Base-by-base conservation (phyloP, 1,139 yeast genomes). In the Yarrowia galli region DNA sequence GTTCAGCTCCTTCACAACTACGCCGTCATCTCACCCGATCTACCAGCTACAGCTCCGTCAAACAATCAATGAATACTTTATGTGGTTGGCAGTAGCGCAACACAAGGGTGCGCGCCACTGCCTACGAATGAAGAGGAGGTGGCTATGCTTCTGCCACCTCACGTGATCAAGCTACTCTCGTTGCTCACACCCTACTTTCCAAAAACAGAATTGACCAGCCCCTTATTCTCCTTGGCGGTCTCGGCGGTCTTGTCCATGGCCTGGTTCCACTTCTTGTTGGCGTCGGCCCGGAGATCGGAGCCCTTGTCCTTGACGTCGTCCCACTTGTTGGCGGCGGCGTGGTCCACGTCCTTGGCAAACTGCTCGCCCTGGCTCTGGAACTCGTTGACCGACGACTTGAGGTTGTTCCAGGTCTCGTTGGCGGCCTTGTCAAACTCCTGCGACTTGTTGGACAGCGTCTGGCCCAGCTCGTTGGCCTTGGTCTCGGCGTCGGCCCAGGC, bases 241-340 rank as follows among this genome's bases (percentile, higher is more conserved):
- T 46, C 56, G 12, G 54, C 46, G 18, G 66, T 61, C 56, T 61
- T 46, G 38, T 61, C 66, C 66, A 61, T 61, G 23, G 66, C 66
- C 54, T 61, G n/a, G 46, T 61, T 61, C 66, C 66, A 61, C 54
- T 45, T 32, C 45, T 60, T 20, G 54, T 60, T 60, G 23, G 65
- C 65, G 6, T 58, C 51, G 13, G 36, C 51, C 18, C 51, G 49
- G n/a, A 58, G 51, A 32, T 58, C 51, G 40, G 65, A 58, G 16
- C 42, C 51, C 42, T 45, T 28, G 45, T 45, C 45, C 45, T 35
- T 45, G 35, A 15, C 54, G 9, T 45, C 65, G 16, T n/a, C 51
- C 45, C 35, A 45, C 66, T 61, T 61, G 13, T 46, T 25, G 22
- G 66, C 54, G 22, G 66, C 66, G 25, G 66, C 66, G 16, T 35